Conservation (phyloP, 805 yeast species). For the Yueomyces sinensis region DNA sequence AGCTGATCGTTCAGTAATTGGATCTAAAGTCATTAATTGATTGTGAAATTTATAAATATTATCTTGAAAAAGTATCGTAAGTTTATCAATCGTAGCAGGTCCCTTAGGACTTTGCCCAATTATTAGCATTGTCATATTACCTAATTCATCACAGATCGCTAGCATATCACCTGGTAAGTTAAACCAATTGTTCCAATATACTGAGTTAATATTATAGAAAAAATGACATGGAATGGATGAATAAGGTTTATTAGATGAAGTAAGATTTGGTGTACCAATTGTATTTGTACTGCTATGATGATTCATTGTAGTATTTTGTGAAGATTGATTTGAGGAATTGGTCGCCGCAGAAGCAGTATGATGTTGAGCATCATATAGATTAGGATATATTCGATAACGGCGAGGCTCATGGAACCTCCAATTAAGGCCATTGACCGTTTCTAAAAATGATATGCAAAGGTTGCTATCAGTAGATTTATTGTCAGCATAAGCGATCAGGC, state of each 20-base stretch:
- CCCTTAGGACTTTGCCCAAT: slow-evolving; percentile 34
- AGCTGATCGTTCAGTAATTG: slow-evolving; percentile 24
- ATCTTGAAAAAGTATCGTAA: slow-evolving; percentile 28
- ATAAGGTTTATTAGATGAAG: slow-evolving; percentile 3
- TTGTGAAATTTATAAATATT: slow-evolving; percentile 21
- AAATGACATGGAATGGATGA: slow-evolving; percentile 12
- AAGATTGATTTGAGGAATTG: background rate
- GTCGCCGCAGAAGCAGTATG: slow-evolving; percentile 5
- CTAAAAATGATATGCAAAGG: slow-evolving; percentile 52
- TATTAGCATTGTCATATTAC: slow-evolving; percentile 46
- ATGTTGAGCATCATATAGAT: slow-evolving; percentile 13
- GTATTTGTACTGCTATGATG: slow-evolving; percentile 1
- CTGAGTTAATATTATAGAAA: slow-evolving; percentile 28
- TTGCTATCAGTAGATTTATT: slow-evolving; percentile 25
- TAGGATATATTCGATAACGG: slow-evolving; percentile 21
- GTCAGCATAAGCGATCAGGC: slow-evolving; percentile 63
- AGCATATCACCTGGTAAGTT: slow-evolving; percentile 55
- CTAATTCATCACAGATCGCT: slow-evolving; percentile 62
- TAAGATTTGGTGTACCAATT: slow-evolving; percentile 5
- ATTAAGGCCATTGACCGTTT: slow-evolving; percentile 55
- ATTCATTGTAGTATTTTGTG: background rate
- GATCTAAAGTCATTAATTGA: slow-evolving; percentile 15
- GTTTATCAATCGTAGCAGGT: slow-evolving; percentile 20
- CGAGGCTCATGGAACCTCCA: slow-evolving; percentile 58
- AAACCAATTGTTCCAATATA: slow-evolving; percentile 56